phyloP scores from a whole-genome alignment of 768 basidiomycete genomes.

The Sistotremastrum suecicum region DNA sequence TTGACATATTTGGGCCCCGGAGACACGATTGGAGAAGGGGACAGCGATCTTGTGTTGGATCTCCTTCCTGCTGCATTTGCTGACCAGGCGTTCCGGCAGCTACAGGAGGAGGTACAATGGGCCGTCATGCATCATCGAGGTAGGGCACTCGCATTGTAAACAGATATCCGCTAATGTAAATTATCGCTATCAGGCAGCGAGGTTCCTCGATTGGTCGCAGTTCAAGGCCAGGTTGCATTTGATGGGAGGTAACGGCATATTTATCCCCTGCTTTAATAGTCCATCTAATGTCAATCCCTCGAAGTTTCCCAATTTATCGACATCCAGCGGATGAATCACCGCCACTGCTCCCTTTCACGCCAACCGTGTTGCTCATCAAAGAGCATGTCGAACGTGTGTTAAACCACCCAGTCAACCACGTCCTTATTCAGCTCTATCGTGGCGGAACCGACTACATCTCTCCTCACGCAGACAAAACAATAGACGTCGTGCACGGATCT shows the following conservation, averaged over 20 bases:
- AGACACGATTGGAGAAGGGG: slow-evolving; percentile 48
- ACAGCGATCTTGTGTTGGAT: slow-evolving; percentile 44
- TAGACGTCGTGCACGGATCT: slow-evolving; percentile 63
- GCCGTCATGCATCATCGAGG: slow-evolving; percentile 63
- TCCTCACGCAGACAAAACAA: slow-evolving; percentile 78
- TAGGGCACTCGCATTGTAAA: slow-evolving; percentile 11
- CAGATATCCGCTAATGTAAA: not conserved
- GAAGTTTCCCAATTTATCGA: slow-evolving; percentile 64
- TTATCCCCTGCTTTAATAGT: not conserved
- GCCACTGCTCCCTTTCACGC: slow-evolving; percentile 48
- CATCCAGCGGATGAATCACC: slow-evolving; percentile 75
- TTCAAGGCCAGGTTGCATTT: slow-evolving; percentile 37
- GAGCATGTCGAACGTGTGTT: slow-evolving; percentile 43
- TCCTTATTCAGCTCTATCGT: slow-evolving; percentile 71
- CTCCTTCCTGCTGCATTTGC: slow-evolving; percentile 45
- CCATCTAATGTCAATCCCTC: not conserved
- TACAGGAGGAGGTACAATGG: slow-evolving; percentile 59
- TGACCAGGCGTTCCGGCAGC: slow-evolving; percentile 37
- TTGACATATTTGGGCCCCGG: slow-evolving; percentile 12
- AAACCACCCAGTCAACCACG: slow-evolving; percentile 64
- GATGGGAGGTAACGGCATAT: slow-evolving; percentile 31
- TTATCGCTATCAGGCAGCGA: slow-evolving; percentile 43
- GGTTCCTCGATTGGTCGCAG: slow-evolving; percentile 51
- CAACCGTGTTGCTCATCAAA: slow-evolving; percentile 53
- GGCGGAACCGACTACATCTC: slow-evolving; percentile 72